A percentile compares a stretch with the other conserved stretches of the same genome.
phyloP scores from a whole-genome alignment of 306 rosid genomes.

The Glycine latifolia region DNA sequence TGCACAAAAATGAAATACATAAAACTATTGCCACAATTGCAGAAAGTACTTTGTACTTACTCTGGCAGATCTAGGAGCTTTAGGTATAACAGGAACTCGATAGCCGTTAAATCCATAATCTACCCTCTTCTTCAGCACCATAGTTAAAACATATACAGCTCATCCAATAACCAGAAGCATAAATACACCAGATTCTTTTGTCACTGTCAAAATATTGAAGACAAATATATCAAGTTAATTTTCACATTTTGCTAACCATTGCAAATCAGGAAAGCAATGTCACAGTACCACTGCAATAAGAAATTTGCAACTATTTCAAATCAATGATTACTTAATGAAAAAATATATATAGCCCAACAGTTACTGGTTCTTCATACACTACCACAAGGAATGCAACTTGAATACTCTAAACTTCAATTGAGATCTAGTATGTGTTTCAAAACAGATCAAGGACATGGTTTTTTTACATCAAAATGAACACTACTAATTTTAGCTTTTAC shows the following conservation, averaged over 20 bases:
- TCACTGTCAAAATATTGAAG: conserved; percentile 58
- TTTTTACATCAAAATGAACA: too few relatives aligned
- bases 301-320: conserved; percentile 18
- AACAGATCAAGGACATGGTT: too few relatives aligned
- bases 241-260: conserved; percentile 23
- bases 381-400: conserved; percentile 28
- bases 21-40: conserved; percentile 21
- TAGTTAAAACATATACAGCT: conserved; percentile 64
- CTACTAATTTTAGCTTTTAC: too few relatives aligned
- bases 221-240: conserved; percentile 38
- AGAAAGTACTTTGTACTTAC: conserved; percentile 65
- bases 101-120: conserved; percentile 73
- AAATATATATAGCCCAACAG: conserved; percentile 9
- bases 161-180: conserved; percentile 65
- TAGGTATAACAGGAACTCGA: conserved; percentile 73
- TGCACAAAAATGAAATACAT: conserved; percentile 24
- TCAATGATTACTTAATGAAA: neutral
- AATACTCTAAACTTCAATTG: conserved; percentile 31
- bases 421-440: neutral
- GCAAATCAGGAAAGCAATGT: conserved; percentile 13
- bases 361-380: neutral
- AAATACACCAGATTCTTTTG: conserved; percentile 48
- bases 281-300: conserved; percentile 17
- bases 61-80: conserved; percentile 89
- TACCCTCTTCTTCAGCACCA: conserved; percentile 86